These are phyloP conservation scores for Claviceps africana DNA, from an alignment of 2,329 filamentous ascomycete species.

Conservation along the genomic window DNA sequence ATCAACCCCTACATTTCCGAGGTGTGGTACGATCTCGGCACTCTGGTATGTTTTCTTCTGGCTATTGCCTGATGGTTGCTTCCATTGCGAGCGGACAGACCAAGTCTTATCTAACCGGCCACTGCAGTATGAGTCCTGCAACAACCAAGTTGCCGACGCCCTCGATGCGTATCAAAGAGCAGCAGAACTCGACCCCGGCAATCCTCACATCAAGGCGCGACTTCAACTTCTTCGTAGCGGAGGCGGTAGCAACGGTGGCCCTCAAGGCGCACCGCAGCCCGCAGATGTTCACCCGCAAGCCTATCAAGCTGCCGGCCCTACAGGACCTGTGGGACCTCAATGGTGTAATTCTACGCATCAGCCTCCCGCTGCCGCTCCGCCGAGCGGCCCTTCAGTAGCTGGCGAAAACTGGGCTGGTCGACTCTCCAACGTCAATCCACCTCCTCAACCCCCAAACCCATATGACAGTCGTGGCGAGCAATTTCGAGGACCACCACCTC, in stretches of 20 bases:
- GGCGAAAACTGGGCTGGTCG: slow-evolving; percentile 47
- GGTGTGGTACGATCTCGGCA: slow-evolving; percentile 97
- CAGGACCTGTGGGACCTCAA: slow-evolving; percentile 70
- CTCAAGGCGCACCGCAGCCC: slow-evolving; percentile 70
- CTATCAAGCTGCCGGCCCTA: slow-evolving; percentile 71
- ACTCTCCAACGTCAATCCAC: slow-evolving; percentile 64
- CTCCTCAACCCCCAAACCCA: slow-evolving; percentile 64
- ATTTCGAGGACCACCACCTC: slow-evolving; percentile 52
- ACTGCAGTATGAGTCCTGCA: slow-evolving; percentile 83
- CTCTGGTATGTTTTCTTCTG: slow-evolving; percentile 46
- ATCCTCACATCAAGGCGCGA: slow-evolving; percentile 92
- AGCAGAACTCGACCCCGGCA: slow-evolving; percentile 81
- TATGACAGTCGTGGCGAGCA: slow-evolving; percentile 59
- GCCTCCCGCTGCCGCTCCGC: slow-evolving; percentile 36
- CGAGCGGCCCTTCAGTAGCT: slow-evolving; percentile 45
- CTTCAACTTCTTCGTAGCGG: slow-evolving; percentile 78
- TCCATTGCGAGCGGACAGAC: too few species aligned
- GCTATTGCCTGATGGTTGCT: slow-evolving; percentile 21
- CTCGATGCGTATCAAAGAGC: slow-evolving; percentile 91
- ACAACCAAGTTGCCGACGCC: slow-evolving; percentile 95
- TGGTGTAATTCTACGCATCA: slow-evolving; percentile 69
- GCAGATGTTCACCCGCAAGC: slow-evolving; percentile 93
- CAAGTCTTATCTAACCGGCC: slow-evolving; percentile 16
- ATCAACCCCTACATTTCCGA: slow-evolving; percentile 97
- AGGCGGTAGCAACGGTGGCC: slow-evolving; percentile 55